Conservation (phyloP, 2,329 filamentous ascomycete genomes). For the Sarocladium brachiariae region DNA sequence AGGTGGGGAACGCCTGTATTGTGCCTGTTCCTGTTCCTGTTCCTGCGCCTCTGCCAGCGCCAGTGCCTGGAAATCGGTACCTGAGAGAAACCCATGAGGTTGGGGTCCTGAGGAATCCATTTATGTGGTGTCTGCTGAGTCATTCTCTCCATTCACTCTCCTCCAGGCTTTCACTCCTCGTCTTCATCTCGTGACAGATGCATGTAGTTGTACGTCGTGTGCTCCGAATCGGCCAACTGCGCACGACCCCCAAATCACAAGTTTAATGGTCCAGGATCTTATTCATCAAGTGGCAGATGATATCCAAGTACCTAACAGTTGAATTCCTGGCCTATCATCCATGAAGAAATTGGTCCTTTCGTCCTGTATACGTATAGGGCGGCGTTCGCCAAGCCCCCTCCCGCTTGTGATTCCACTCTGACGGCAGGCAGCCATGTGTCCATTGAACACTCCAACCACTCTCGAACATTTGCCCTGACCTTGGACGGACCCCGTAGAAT, state of each 20-base stretch:
- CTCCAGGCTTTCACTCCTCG: neutral
- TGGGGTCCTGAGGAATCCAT: neutral
- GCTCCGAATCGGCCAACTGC: too few species aligned
- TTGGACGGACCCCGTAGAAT: neutral
- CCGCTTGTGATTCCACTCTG: too few species aligned
- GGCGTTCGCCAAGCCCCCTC: too few species aligned
- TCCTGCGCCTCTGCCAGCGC: neutral
- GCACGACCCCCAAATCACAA: neutral
- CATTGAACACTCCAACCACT: neutral
- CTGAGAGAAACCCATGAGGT: too few species aligned
- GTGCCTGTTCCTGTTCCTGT: neutral
- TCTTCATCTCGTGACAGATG: neutral
- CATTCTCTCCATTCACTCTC: neutral
- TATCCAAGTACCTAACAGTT: too few species aligned
- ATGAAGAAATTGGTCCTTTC: too few species aligned
- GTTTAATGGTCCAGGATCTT: neutral
- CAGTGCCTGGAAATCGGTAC: too few species aligned
- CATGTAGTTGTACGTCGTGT: neutral
- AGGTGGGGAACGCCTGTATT: too few species aligned
- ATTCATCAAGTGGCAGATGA: too few species aligned
- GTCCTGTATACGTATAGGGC: too few species aligned
- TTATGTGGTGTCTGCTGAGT: neutral
- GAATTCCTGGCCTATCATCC: too few species aligned
- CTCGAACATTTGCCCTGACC: constrained; percentile 6
- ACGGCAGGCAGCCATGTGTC: too few species aligned